A percentile compares a stretch with the other conserved stretches of the same genome.
phyloP scores from a whole-genome alignment of 2,329 filamentous ascomycete genomes.

The Fusarium sp. region DNA sequence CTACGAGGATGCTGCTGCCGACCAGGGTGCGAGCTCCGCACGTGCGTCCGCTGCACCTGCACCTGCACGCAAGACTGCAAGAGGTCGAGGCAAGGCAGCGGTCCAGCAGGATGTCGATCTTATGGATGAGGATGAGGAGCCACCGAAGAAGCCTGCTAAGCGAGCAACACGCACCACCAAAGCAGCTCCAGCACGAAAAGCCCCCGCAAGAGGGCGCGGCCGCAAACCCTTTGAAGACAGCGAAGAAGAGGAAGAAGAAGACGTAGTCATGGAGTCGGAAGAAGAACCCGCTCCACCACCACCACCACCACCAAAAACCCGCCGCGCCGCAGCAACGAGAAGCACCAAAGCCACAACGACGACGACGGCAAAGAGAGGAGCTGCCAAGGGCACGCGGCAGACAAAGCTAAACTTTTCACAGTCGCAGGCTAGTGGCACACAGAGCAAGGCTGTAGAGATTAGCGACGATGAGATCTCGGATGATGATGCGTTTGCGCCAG shows the following conservation, averaged over 20 bases:
- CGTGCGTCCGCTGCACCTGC: slow-evolving; percentile 8
- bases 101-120: slow-evolving; percentile 34
- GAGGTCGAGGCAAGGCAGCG: slow-evolving; percentile 37
- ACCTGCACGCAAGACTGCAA: slow-evolving; percentile 13
- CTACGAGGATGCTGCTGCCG: slow-evolving; percentile 44
- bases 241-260: slow-evolving; percentile 61
- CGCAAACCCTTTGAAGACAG: slow-evolving; percentile 50
- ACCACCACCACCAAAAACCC: slow-evolving; percentile 51
- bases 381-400: slow-evolving; percentile 45
- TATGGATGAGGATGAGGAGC: slow-evolving; percentile 61
- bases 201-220: slow-evolving; percentile 56
- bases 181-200: slow-evolving; percentile 60
- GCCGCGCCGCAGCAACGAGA: slow-evolving; percentile 39
- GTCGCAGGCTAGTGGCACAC: slow-evolving; percentile 53
- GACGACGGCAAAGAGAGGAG: slow-evolving; percentile 22
- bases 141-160: slow-evolving; percentile 50
- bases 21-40: slow-evolving; percentile 20
- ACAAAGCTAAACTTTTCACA: slow-evolving; percentile 53
- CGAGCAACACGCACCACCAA: slow-evolving; percentile 50
- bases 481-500: slow-evolving; percentile 70
- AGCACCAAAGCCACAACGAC: slow-evolving; percentile 21
- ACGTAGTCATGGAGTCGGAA: slow-evolving; percentile 67
- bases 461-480: slow-evolving; percentile 75
- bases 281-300: slow-evolving; percentile 54
- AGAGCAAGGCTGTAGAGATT: slow-evolving; percentile 66